Percentiles rank a stretch among this genome's conserved stretches.
Evolutionary conservation across 768 basidiomycete genomes (phyloP).

Genomic region (Trichaptum fuscoviolaceum): DNA sequence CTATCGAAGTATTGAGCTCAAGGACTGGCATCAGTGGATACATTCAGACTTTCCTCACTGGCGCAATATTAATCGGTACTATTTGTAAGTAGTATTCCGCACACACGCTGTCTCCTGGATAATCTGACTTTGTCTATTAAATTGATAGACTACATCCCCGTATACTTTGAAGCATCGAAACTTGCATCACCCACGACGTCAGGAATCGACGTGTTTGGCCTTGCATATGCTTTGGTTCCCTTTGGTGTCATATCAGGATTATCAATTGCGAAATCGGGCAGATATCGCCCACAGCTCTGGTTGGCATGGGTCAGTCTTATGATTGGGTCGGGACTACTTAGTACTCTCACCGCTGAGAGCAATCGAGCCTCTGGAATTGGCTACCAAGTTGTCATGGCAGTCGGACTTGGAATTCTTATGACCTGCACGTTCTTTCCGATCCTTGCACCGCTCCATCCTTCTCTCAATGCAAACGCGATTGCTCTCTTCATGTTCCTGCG

Average conservation of each 20-base stretch:
- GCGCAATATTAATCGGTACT: too few species aligned
- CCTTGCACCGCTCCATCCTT: conserved; percentile 38
- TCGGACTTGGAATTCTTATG: conserved; percentile 12
- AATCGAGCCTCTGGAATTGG: conserved; percentile 4
- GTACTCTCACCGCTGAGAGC: conserved; percentile 22
- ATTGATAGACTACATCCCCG: conserved; percentile 39
- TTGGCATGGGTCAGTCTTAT: conserved; percentile 28
- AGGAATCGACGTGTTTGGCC: conserved; percentile 29
- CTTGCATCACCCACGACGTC: conserved; percentile 30
- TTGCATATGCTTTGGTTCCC: conserved; percentile 31
- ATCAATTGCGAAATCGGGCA: conserved; percentile 22
- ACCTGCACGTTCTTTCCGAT: conserved; percentile 35
- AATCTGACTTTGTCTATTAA: too few species aligned
- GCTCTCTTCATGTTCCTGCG: conserved; percentile 37
- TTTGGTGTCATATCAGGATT: conserved; percentile 32
- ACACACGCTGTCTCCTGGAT: too few species aligned
- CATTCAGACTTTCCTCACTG: too few species aligned
- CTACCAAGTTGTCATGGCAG: conserved; percentile 18
- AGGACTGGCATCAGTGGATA: too few species aligned
- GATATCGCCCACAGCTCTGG: conserved; percentile 31
- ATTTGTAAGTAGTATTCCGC: too few species aligned
- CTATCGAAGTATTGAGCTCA: too few species aligned
- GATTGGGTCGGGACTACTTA: conserved; percentile 32
- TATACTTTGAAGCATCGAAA: conserved; percentile 42
- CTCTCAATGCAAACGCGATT: conserved; percentile 38